phyloP scores from a whole-genome alignment of 768 basidiomycete species.

The Leccinum fibrillosum region DNA sequence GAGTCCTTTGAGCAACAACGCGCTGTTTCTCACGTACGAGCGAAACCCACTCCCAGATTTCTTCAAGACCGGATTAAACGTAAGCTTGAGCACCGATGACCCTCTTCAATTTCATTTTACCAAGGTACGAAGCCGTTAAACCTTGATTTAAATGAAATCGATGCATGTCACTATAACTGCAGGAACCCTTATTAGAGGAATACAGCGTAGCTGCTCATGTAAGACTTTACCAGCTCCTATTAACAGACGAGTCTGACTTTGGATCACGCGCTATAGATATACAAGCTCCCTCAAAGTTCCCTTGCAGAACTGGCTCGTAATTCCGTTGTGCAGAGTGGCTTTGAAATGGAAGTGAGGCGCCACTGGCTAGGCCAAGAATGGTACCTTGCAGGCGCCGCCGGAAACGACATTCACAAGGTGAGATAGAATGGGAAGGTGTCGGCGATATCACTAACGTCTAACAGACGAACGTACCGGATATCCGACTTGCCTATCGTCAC shows the following conservation, averaged over 20 bases:
- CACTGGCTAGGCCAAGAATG: constrained; percentile 93
- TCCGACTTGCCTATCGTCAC: constrained; percentile 86
- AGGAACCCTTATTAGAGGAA: constrained; percentile 95
- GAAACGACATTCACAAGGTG: constrained; percentile 96
- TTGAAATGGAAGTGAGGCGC: constrained; percentile 97
- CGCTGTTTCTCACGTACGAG: constrained; percentile 94
- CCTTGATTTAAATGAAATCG: neutral
- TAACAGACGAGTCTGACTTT: neutral
- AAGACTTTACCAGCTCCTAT: constrained; percentile 23
- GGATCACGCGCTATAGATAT: constrained; percentile 56
- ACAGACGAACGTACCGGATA: constrained; percentile 96
- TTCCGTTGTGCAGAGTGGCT: constrained; percentile 94
- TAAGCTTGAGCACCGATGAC: constrained; percentile 94
- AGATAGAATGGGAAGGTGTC: constrained; percentile 5
- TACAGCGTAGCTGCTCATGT: constrained; percentile 98
- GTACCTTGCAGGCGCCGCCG: constrained; percentile 90
- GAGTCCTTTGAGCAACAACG: constrained; percentile 98
- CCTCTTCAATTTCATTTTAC: constrained; percentile 98
- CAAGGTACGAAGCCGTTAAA: constrained; percentile 52
- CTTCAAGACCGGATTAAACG: constrained; percentile 94
- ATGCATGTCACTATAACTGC: constrained; percentile 1
- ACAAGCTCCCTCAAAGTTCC: constrained; percentile 92
- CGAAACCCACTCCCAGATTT: constrained; percentile 96
- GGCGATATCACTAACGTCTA: constrained; percentile 2
- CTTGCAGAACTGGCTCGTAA: constrained; percentile 98